Evolutionary conservation across 164 flowering plant genomes (phyloP).

Genomic region (Liquidambar formosana): DNA sequence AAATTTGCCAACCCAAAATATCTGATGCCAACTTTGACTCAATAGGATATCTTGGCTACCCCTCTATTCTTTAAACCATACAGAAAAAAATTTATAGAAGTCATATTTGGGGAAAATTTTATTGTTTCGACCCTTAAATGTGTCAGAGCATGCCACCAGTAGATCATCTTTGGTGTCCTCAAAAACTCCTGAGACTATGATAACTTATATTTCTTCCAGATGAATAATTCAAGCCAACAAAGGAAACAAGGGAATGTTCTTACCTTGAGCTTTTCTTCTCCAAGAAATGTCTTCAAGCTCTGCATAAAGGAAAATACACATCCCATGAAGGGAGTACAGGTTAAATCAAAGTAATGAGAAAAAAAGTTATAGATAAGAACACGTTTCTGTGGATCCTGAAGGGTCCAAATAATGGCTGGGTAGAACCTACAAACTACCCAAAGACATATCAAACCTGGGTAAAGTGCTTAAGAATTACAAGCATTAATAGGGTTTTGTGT

Average conservation of each 20-base stretch:
- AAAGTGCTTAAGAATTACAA: neutral
- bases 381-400: neutral
- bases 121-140: too few species aligned
- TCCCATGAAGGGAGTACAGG: conserved; percentile 1
- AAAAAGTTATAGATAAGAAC: neutral
- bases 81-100: neutral
- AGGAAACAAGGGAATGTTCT: conserved; percentile 9
- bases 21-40: neutral
- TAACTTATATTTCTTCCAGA: neutral
- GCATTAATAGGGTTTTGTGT: too few species aligned
- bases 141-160: too few species aligned
- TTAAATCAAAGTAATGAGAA: neutral
- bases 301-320: conserved; percentile 27
- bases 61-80: neutral
- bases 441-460: neutral
- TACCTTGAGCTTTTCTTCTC: conserved; percentile 91
- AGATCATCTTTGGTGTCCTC: too few species aligned
- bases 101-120: too few species aligned
- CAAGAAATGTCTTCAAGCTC: conserved; percentile 88
- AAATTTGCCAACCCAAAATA: neutral
- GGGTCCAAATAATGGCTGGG: neutral
- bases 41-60: neutral
- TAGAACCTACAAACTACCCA: neutral
- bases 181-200: conserved; percentile 1
- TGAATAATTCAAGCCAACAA: neutral